These are phyloP conservation scores for Yarrowia sp. DNA, from an alignment of 805 yeast genomes.

Conservation along the genomic window DNA sequence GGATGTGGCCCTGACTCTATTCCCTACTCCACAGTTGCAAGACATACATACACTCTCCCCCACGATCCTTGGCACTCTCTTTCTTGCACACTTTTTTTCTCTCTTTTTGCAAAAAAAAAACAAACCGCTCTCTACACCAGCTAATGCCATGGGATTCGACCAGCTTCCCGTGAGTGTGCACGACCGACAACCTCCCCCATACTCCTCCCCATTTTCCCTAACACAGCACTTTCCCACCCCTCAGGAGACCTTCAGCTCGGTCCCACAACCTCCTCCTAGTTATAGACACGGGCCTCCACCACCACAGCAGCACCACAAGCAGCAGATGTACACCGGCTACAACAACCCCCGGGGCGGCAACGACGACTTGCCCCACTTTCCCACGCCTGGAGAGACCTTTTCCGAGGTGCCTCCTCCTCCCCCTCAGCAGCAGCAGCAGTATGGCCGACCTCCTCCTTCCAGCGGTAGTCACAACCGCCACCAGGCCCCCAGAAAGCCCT, in stretches of 20 bases:
- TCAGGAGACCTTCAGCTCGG: constrained; percentile 31
- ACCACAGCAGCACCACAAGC: constrained; percentile 9
- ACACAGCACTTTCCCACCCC: constrained; percentile 39
- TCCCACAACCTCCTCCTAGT: constrained; percentile 24
- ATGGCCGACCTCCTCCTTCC: constrained; percentile 29
- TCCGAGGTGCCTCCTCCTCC: constrained; percentile 19
- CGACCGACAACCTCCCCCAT: constrained; percentile 13
- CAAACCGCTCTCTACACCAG: not conserved
- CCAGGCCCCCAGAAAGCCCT: constrained; percentile 29
- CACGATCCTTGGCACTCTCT: constrained; percentile 25
- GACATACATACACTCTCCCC: constrained; percentile 22
- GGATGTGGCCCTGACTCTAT: constrained; percentile 13
- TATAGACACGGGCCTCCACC: constrained; percentile 25
- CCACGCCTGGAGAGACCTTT: constrained; percentile 31
- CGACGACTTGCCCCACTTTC: constrained; percentile 35
- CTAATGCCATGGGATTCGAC: constrained; percentile 38
- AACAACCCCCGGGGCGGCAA: constrained; percentile 21
- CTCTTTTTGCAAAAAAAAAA: not conserved
- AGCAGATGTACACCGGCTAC: constrained; percentile 34
- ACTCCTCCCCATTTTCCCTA: constrained; percentile 23
- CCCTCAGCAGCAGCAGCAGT: constrained; percentile 25
- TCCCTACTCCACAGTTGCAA: not conserved
- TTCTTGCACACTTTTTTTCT: constrained; percentile 2
- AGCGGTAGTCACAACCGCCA: constrained; percentile 4
- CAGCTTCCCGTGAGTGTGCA: constrained; percentile 38